Conservation (phyloP, 257 asterid genomes). For the Schizonepeta tenuifolia region DNA sequence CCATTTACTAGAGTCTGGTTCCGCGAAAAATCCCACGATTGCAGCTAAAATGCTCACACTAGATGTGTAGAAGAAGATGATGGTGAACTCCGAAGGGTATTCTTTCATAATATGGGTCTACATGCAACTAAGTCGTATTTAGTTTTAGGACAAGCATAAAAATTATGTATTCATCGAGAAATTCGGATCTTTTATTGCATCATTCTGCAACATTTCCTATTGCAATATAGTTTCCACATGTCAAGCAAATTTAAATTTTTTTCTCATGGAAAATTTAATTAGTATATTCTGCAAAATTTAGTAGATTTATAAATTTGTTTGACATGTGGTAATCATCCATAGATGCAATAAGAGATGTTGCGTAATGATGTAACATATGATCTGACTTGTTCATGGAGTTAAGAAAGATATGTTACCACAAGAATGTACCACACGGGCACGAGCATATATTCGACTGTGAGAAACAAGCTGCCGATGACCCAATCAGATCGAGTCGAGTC, state of each 20-base stretch:
- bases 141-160: neutral
- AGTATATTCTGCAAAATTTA: no score
- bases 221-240: no score
- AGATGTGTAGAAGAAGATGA: conserved; percentile 81
- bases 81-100: conserved; percentile 65
- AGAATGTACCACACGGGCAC: conserved; percentile 94
- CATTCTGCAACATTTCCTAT: no score
- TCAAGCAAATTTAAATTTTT: no score
- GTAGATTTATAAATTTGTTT: no score
- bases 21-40: conserved; percentile 53
- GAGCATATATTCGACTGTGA: conserved; percentile 65
- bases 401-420: conserved; percentile 48
- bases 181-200: no score
- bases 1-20: conserved; percentile 67
- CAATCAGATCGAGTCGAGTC: conserved; percentile 59
- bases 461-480: conserved; percentile 78
- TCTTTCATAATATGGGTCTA: conserved; percentile 86
- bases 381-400: neutral
- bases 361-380: no score
- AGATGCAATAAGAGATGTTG: no score
- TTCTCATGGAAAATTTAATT: no score
- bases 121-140: conserved; percentile 1
- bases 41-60: conserved; percentile 74
- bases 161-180: neutral
- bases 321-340: no score